Base-by-base conservation (phyloP, 352 stramenopile species). In the Thraustochytrium sp. region DNA sequence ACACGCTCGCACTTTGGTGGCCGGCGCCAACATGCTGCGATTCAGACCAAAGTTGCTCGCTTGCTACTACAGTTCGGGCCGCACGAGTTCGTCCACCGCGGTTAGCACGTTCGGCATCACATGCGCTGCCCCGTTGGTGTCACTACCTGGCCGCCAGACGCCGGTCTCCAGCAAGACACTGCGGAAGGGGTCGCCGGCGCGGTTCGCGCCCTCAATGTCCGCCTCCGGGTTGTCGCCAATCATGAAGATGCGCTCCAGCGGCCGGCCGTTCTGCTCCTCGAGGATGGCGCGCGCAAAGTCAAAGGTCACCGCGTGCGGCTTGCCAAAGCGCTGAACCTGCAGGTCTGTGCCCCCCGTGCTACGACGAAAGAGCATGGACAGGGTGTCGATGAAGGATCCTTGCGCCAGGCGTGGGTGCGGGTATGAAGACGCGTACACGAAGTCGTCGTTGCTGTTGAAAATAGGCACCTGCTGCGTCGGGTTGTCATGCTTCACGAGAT, bases 201-300 rank as follows among this genome's bases (percentile, higher is more conserved):
- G 89, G 85, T 96, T 96, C 9, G 92, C 92, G 26, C 92, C 92
- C 59, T 93, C 91, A 72, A 96, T 93, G 78, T 96, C 92, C 1
- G 91, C 89, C 40, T 91, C 84, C 26, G 92, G 92, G 82, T 96
- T 96, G 87, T 96, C 92, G 8, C 92, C 92, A 49, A 96, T 94
- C 53, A 92, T 92, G 77, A 95, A 96, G 72, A 95, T 93, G 62
- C 85, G 85, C 37, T 87, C 88, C 23, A 95, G 73, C 46, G 85
- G 64, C 36, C 85, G 72, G 31, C 87, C 85, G n/a, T 46, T 8
- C 44, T 72, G 44, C n/a, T 74, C 3, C 38, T 64, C 64, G n/a
- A 75, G 48, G 34, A 83, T 42, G 11, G 62, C 56, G n/a, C 65
- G 23, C 0, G 86, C 90, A 72, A 88, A 94, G 90, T 91, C 88